Base-by-base conservation (phyloP, 371 early-diverging fungal species). In the Conidiobolus incongruus region DNA sequence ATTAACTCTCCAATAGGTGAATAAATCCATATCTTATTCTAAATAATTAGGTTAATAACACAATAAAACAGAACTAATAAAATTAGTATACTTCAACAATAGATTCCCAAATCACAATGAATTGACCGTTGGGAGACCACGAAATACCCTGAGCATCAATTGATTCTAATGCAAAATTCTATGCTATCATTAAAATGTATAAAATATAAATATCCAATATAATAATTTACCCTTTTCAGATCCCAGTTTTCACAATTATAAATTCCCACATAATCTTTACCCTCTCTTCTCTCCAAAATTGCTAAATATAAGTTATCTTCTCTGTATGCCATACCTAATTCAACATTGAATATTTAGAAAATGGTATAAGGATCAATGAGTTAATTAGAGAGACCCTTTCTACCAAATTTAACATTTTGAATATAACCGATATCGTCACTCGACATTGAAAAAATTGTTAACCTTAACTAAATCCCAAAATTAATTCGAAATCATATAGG, bases 91-190 rank as follows among this genome's bases (percentile, higher is more conserved):
- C 66, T 45, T 63, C 55, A 28, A 66, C 35, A 21, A 56, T 57
- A 31, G 55, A 57, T 35, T 86, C 85, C 78, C 77, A 82, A 4
- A 66, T 72, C 1, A 64, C 77, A 28, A 89, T 57, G 40, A 55
- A 80, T 39, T 65, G 60, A 21, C 86, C 82, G 50, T 86, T 72
- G 3, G 87, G 86, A 4, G 88, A 86, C 87, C 87, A 86, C 34
- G 57, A 53, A 4, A 87, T 41, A 39, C 77, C 69, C 6, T 63
- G 66, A 26, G 73, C 36, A 52, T 89, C 86, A 1, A 52, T 48
- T 0, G 80, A 81, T 21, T 77, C 76, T 6, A 73, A 46, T 11
- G 60, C 63, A 44, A 84, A 71, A 23, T 68, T 61, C 69, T 78
- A n/a, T n/a, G n/a, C n/a, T n/a, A n/a, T n/a, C n/a, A n/a, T n/a